Evolutionary conservation across 2,329 filamentous ascomycete species (phyloP), one percentile per base, ranked within the genome.

Genomic region (Pseudocercospora musae): DNA sequence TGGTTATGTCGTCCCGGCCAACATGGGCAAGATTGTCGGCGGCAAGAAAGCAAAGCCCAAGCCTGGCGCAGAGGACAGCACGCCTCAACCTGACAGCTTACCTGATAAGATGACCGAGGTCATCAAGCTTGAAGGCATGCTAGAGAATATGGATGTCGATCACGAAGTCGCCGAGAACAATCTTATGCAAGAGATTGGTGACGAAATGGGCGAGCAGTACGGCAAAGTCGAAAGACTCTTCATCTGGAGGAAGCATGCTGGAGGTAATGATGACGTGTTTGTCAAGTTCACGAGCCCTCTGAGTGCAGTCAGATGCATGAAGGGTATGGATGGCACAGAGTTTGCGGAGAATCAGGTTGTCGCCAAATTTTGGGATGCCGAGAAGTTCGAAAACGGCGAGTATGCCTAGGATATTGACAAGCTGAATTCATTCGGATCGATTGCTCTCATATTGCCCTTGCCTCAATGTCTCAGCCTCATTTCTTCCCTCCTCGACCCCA

Each of bases 121-220:
- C 18, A 85, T 98, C 56, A 87, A 96, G 50, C 79, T 97, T 18
- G 84, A 85, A 58, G 88, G 91, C 55, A 97, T 98, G 90, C 84
- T 98, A 1, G 87, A 95, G 65, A 90, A 89, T 5, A 87, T 98
- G 81, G 84, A 96, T 73, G 78, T 96, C 49, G 85, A 89, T 61
- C 82, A 81, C n/a, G 94, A 97, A 75, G 86, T 96, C 54, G 85
- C 88, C 62, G 78, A 82, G 11, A 83, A 86, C 33, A 83, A 83
- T 58, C 79, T 99, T 56, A 88, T 94, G 69, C 94, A 98, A 78
- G 93, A 97, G 75, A 97, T 99, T 76, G 95, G 95, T 6, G 91
- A 97, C 72, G 91, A 96, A 74, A 97, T 96, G 76, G 88, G 88
- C 55, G 87, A 91, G 67, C 92, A 93, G 82, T 76, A 70, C 62